Percentiles rank a stretch among this genome's conserved stretches.
These are phyloP conservation scores for Phytomonas francai DNA, from an alignment of 208 protist species.

Conservation along the genomic window DNA sequence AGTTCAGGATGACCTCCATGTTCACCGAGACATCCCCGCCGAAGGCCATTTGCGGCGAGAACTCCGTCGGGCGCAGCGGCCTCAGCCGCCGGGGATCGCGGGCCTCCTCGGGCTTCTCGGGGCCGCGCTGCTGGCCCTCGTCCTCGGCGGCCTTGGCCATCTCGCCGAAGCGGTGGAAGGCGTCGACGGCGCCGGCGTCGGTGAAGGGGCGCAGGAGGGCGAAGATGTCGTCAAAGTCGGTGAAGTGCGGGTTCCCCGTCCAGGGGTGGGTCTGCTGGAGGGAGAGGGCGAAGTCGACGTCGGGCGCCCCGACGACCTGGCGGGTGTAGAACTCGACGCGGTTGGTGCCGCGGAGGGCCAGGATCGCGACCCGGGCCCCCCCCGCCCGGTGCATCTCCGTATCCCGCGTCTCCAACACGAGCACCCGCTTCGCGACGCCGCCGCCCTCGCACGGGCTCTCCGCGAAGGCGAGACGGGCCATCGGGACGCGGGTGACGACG, in stretches of 20 bases:
- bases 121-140: neutral
- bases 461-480: constrained; percentile 52
- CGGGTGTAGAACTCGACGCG: constrained; percentile 77
- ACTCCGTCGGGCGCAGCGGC: constrained; percentile 47
- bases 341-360: constrained; percentile 70
- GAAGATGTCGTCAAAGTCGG: constrained; percentile 83
- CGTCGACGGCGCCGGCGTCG: constrained; percentile 48
- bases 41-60: constrained; percentile 84
- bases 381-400: constrained; percentile 70
- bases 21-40: constrained; percentile 84
- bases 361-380: constrained; percentile 40
- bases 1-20: constrained; percentile 84
- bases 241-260: constrained; percentile 84
- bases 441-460: constrained; percentile 65
- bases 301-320: constrained; percentile 43
- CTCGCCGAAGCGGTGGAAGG: constrained; percentile 69
- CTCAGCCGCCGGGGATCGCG: constrained; percentile 37
- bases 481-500: constrained; percentile 55
- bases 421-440: constrained; percentile 53
- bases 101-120: neutral
- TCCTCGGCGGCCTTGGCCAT: constrained; percentile 7
- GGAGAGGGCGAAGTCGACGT: constrained; percentile 63
- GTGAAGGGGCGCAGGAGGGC: constrained; percentile 75
- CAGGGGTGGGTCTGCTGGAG: constrained; percentile 77
- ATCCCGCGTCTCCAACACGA: constrained; percentile 62